Evolutionary conservation across 2,329 filamentous ascomycete genomes (phyloP).

Genomic region (Penicillium frequentans): DNA sequence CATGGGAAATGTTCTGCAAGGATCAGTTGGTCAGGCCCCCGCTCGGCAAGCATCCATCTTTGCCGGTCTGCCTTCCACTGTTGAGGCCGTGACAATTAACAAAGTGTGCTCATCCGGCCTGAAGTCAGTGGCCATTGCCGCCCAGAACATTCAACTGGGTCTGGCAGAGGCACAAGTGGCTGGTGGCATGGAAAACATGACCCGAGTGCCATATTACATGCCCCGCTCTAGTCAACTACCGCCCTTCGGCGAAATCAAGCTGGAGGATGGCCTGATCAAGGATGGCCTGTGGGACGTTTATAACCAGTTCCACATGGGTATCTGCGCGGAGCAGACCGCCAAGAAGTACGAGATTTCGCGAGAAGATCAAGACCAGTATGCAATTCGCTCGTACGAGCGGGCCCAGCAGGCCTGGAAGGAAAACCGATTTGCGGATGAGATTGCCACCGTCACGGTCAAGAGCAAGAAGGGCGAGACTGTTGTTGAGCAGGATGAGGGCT

Average conservation of each 20-base stretch:
- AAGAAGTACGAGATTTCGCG: slow-evolving; percentile 80
- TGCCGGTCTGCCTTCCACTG: slow-evolving; percentile 74
- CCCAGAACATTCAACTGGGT: slow-evolving; percentile 91
- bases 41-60: slow-evolving; percentile 89
- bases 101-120: slow-evolving; percentile 96
- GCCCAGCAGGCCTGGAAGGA: slow-evolving; percentile 87
- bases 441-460: slow-evolving; percentile 82
- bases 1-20: slow-evolving; percentile 94
- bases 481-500: slow-evolving; percentile 84
- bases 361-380: slow-evolving; percentile 87
- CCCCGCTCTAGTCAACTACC: slow-evolving; percentile 78
- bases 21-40: slow-evolving; percentile 80
- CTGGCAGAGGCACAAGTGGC: slow-evolving; percentile 85
- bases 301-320: slow-evolving; percentile 96
- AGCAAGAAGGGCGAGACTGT: slow-evolving; percentile 79
- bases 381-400: slow-evolving; percentile 83
- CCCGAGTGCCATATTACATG: slow-evolving; percentile 85
- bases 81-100: slow-evolving; percentile 92
- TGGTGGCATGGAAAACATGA: slow-evolving; percentile 99
- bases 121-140: slow-evolving; percentile 86
- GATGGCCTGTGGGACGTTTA: slow-evolving; percentile 97
- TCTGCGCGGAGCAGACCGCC: slow-evolving; percentile 91
- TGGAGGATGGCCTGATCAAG: slow-evolving; percentile 91
- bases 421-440: slow-evolving; percentile 82
- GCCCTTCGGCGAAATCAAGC: slow-evolving; percentile 79